Base-by-base conservation (phyloP, 2,329 filamentous ascomycete genomes). In the Pseudogymnoascus sp. region DNA sequence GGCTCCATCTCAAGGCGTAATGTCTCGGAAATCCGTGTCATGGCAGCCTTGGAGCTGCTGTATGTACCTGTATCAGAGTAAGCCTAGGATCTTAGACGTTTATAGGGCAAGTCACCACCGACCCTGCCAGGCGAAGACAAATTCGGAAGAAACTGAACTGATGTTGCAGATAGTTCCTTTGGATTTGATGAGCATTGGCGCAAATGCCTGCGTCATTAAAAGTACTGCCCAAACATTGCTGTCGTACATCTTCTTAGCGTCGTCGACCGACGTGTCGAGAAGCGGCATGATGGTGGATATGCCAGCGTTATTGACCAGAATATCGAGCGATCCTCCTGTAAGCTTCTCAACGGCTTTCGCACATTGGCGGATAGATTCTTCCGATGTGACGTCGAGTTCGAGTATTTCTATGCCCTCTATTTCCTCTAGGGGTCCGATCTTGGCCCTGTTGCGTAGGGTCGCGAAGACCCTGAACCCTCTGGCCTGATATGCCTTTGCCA, bases 291-390 rank as follows among this genome's bases (percentile, higher is more conserved):
- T 64, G 60, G 72, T 72, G n/a, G 69, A 68, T 12, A 69, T 67
- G 12, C 74, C 77, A 2, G 77, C 75, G 67, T 80, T 80, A 67
- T 80, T 80, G 64, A 79, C 68, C 2, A 80, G 73, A 25, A 78
- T 70, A 63, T 79, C 74, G 10, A 79, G 71, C 21, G 65, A 72
- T 14, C 60, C 63, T 10, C 35, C 44, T 0, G 75, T 73, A 16
- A 73, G 68, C 14, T 62, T 62, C 25, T 71, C 65, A 16, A 75
- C 73, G 10, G 50, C 25, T 33, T 38, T 59, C 35, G 50, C 70
- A 18, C 74, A 67, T 4, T 63, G 40, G 5, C 1, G 3, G 5
- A 53, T 11, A 3, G 47, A 53, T 28, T 53, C 47, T 28, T 28
- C 25, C 1, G 72, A 72, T 3, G 71, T 74, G 4, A 79, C 75